Evolutionary conservation across 2,329 filamentous ascomycete species (phyloP), one percentile per base, ranked within the genome.

Genomic region (Incumbomyces lentus): DNA sequence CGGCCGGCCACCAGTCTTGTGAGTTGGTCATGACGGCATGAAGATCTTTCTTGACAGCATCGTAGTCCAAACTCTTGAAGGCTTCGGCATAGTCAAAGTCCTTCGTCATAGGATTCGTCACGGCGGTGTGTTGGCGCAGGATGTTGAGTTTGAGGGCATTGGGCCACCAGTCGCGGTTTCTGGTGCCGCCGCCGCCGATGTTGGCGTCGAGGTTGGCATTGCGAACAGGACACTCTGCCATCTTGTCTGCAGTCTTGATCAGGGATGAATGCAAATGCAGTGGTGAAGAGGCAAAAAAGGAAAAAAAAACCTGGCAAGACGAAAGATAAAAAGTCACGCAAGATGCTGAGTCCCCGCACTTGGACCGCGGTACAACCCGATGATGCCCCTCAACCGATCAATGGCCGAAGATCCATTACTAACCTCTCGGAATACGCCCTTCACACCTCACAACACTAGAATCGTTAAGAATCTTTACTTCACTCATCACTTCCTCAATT

Each of bases 1-100:
- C 84, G 29, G 84, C 84, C 1, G 84, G 84, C 84, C 84, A 89
- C 78, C 77, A 87, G 34, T 84, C 79, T 67, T 88, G 79, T 2
- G 82, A 87, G 62, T 86, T 79, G 43, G 84, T 88, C 80, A 87
- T 82, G 58, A 88, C 61, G 14, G 68, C 71, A n/a, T 69, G 58
- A 6, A 89, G 66, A 60, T 89, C 84, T 66, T 84, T 81, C 78
- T 88, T 88, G 56, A 88, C 65, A 19, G 67, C 81, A 50, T 74
- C 68, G 60, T 84, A 85, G 66, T 85, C 79, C 48, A 88, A 70
- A 58, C 67, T 78, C 68, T 83, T 81, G 71, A 88, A 87, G 26
- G 82, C 83, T 22, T 74, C 69, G 14, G 74, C 73, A 65, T 89
- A 89, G 69, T 87, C 76, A 59, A 86, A 86, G 55, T 82, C 76